Percentiles rank a stretch among this genome's conserved stretches.
Conservation (phyloP, 805 yeast genomes). For the Tetrapisispora iriomotensis region DNA sequence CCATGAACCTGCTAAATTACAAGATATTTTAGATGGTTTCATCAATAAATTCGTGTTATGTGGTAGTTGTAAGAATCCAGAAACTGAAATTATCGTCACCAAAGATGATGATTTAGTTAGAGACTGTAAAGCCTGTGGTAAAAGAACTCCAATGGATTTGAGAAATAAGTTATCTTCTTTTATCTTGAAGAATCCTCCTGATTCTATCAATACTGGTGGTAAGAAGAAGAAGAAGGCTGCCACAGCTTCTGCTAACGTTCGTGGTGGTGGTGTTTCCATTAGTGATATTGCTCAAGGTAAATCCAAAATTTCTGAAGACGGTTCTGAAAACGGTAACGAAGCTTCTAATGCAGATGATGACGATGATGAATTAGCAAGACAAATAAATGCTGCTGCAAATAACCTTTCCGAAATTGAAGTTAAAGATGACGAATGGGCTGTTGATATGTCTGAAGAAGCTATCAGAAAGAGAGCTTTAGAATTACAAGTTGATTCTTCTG, state of each 20-base stretch:
- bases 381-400: slow-evolving; percentile 78
- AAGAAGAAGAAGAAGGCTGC: slow-evolving; percentile 70
- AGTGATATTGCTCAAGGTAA: slow-evolving; percentile 62
- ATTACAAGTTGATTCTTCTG: slow-evolving; percentile 53
- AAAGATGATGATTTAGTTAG: slow-evolving; percentile 64
- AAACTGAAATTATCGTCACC: slow-evolving; percentile 74
- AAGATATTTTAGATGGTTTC: slow-evolving; percentile 90
- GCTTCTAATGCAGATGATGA: slow-evolving; percentile 38
- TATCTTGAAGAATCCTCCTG: slow-evolving; percentile 84
- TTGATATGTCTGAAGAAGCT: slow-evolving; percentile 94
- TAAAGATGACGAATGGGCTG: slow-evolving; percentile 93
- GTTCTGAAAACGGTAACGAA: slow-evolving; percentile 19
- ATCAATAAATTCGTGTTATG: slow-evolving; percentile 88
- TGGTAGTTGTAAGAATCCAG: slow-evolving; percentile 93
- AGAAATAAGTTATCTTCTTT: slow-evolving; percentile 80
- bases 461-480: slow-evolving; percentile 84
- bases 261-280: slow-evolving; percentile 77
- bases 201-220: slow-evolving; percentile 38
- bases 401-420: slow-evolving; percentile 53
- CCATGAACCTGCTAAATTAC: slow-evolving; percentile 82
- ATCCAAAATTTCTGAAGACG: slow-evolving; percentile 21
- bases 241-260: slow-evolving; percentile 81
- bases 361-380: slow-evolving; percentile 66
- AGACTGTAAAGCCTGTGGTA: slow-evolving; percentile 98
- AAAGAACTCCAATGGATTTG: slow-evolving; percentile 71